phyloP scores from a whole-genome alignment of 768 basidiomycete species.

The Multifurca ochricompacta region DNA sequence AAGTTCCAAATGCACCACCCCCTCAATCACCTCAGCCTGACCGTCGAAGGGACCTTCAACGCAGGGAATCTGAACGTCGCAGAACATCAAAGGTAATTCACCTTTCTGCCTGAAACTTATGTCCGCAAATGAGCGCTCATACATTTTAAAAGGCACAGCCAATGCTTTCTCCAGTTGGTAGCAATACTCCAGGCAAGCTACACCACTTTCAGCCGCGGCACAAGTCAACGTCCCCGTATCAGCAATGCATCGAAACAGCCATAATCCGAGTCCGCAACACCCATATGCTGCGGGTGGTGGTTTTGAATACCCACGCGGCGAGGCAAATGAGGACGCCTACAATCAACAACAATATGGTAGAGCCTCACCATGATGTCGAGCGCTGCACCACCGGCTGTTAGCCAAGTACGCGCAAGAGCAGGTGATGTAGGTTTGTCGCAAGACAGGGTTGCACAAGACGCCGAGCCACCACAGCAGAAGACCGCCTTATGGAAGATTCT shows the following conservation, averaged over 20 bases:
- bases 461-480: constrained; percentile 44
- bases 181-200: constrained; percentile 46
- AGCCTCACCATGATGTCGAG: constrained; percentile 72
- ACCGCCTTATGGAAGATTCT: constrained; percentile 57
- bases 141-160: constrained; percentile 55
- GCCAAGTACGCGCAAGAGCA: constrained; percentile 60
- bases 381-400: constrained; percentile 64
- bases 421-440: constrained; percentile 63
- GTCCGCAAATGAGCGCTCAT: too few species aligned
- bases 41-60: constrained; percentile 48
- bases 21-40: constrained; percentile 39
- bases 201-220: constrained; percentile 67
- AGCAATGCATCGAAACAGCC: constrained; percentile 35
- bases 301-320: constrained; percentile 44
- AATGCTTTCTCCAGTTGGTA: constrained; percentile 48
- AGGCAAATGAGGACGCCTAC: constrained; percentile 47
- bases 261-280: constrained; percentile 44
- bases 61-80: constrained; percentile 55
- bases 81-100: constrained; percentile 51
- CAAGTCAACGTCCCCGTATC: constrained; percentile 67
- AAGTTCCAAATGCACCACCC: constrained; percentile 49
- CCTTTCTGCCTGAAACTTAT: constrained; percentile 70
- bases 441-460: constrained; percentile 50
- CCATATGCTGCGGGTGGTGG: constrained; percentile 65
- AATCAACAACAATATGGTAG: constrained; percentile 64